Percentiles rank a stretch among this genome's conserved stretches.
phyloP scores from a whole-genome alignment of 495 filamentous ascomycete genomes.

The Penicillium psychrofluorescens region DNA sequence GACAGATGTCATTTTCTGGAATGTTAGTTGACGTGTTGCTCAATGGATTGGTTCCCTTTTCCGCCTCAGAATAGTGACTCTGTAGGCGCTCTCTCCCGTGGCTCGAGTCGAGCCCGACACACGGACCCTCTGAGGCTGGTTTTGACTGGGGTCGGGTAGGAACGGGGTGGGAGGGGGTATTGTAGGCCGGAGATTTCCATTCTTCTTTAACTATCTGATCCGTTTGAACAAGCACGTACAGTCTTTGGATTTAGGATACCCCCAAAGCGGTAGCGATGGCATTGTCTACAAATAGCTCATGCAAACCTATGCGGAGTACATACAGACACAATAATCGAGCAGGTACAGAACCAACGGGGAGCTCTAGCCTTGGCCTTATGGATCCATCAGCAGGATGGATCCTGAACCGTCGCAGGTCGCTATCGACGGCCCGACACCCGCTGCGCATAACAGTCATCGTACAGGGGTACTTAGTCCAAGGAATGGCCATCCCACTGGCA shows the following conservation, averaged over 20 bases:
- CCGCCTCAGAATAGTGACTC: too few species aligned
- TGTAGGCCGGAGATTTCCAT: too few species aligned
- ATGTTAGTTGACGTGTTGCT: neutral
- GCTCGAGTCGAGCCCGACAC: neutral
- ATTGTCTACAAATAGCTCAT: too few species aligned
- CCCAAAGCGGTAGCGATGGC: too few species aligned
- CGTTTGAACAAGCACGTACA: too few species aligned
- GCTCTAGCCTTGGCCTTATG: too few species aligned
- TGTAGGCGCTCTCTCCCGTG: too few species aligned
- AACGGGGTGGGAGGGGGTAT: neutral
- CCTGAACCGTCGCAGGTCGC: constrained; percentile 20
- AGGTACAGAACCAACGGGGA: constrained; percentile 1
- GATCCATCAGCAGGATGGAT: neutral
- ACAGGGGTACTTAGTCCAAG: neutral
- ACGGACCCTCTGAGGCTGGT: constrained; percentile 10
- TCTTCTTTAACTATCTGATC: too few species aligned
- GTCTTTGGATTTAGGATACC: too few species aligned
- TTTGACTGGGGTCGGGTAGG: constrained; percentile 4
- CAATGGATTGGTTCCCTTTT: too few species aligned
- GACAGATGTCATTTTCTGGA: constrained; percentile 3
- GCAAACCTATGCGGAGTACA: too few species aligned
- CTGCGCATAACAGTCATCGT: constrained; percentile 21
- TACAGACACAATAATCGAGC: neutral
- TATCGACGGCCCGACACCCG: constrained; percentile 31
- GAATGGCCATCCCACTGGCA: neutral